Conservation (phyloP, 2,329 filamentous ascomycete species). For the Trichoderma sp. region DNA sequence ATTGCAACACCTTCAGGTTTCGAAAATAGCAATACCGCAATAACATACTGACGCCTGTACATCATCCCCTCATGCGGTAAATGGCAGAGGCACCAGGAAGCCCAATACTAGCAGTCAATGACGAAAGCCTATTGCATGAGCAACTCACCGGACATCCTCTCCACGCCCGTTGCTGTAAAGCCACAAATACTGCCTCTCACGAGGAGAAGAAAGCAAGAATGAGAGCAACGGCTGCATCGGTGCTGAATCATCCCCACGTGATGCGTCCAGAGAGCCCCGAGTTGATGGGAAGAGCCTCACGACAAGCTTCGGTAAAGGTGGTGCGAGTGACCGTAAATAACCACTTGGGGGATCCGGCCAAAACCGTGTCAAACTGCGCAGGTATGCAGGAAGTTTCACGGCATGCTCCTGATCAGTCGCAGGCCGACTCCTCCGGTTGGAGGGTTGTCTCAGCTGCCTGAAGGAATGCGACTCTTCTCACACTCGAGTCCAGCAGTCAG, state of each 20-base stretch:
- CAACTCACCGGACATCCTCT: neutral
- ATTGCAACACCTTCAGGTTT: too few relatives aligned
- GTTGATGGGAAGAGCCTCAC: neutral
- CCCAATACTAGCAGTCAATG: neutral
- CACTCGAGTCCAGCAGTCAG: neutral
- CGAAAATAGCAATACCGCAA: too few relatives aligned
- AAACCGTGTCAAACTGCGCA: neutral
- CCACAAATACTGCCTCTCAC: neutral
- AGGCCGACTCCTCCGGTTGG: neutral
- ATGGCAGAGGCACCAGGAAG: neutral
- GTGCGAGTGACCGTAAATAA: conserved; percentile 21
- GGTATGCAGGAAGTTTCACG: neutral
- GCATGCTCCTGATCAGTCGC: conserved; percentile 7
- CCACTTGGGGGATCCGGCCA: neutral
- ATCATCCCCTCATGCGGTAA: neutral
- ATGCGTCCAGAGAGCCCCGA: neutral
- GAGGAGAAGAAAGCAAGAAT: neutral
- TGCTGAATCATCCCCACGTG: conserved; percentile 6
- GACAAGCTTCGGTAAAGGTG: neutral
- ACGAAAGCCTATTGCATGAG: conserved; percentile 2
- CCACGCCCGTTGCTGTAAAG: neutral
- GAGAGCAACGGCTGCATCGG: neutral
- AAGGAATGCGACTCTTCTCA: conserved; percentile 5
- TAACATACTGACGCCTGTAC: neutral
- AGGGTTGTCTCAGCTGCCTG: conserved; percentile 23